These are phyloP conservation scores for Phymatotrichopsis omnivora DNA, from an alignment of 2,329 filamentous ascomycete genomes.

Conservation along the genomic window DNA sequence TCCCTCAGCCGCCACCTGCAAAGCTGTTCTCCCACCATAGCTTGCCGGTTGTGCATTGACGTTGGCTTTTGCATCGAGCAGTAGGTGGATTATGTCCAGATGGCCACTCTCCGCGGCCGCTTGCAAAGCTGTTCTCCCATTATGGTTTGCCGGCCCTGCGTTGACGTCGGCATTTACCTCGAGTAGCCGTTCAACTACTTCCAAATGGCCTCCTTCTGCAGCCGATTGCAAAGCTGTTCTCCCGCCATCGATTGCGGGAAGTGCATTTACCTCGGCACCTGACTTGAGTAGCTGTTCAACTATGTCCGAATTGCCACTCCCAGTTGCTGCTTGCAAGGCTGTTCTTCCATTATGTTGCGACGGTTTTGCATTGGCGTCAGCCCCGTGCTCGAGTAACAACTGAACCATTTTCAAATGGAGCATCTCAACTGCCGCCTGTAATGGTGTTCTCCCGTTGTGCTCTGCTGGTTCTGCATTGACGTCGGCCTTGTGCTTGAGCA, in stretches of 20 bases:
- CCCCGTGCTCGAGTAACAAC: background rate
- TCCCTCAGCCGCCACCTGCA: constrained; percentile 35
- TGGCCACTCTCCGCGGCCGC: constrained; percentile 34
- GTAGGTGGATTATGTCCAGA: constrained; percentile 28
- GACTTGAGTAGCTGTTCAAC: constrained; percentile 32
- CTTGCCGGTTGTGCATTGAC: constrained; percentile 30
- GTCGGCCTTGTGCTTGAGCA: background rate
- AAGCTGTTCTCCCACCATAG: constrained; percentile 32
- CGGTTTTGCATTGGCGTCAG: constrained; percentile 8
- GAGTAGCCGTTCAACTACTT: constrained; percentile 32
- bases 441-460: background rate
- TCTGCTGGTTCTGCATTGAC: constrained; percentile 1
- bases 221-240: constrained; percentile 38
- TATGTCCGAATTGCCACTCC: constrained; percentile 30
- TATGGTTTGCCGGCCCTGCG: background rate
- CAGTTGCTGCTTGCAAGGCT: constrained; percentile 36
- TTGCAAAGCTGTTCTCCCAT: constrained; percentile 30
- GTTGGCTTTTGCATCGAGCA: constrained; percentile 34
- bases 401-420: background rate
- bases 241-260: too few species aligned
- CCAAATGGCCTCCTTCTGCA: constrained; percentile 30
- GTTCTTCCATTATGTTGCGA: background rate
- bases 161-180: constrained; percentile 32
- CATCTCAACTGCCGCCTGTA: background rate
- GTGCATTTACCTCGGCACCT: too few species aligned